Base-by-base conservation (phyloP, 495 filamentous ascomycete species). In the Talaromyces proteolyticus region DNA sequence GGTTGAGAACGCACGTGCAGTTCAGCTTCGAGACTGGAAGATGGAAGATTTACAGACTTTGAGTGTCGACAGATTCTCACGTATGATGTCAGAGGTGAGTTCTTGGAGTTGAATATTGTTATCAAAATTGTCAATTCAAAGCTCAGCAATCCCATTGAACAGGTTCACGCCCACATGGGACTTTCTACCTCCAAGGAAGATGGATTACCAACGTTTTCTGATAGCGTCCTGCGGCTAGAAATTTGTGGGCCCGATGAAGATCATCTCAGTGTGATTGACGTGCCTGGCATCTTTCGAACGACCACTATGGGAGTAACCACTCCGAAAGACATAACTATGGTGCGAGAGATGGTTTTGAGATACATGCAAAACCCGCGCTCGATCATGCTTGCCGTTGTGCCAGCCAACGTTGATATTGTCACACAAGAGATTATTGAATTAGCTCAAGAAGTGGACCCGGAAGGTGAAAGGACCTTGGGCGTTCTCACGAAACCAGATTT, bases 401-500 rank as follows among this genome's bases (percentile, higher is more conserved):
- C 80, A 0, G 80, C 80, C 1, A 84, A 84, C 50, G 80, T 78
- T 21, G 82, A 87, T 53, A 74, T 82, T 42, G 79, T 72, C 2
- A 75, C 74, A 6, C 79, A 88, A 52, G 79, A 82, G 39, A 81
- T 87, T 24, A 55, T 86, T 0, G 60, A 63, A 34, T 62, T 82
- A 34, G 78, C 82, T 0, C 61, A 73, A 12, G 64, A 76, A 43
- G 52, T 57, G 21, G 81, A 86, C 58, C 60, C 60, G 0, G 49
- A 63, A 4, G 76, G 77, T 3, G 47, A 71, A 19, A 68, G 81
- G 16, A 85, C 82, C 0, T 55, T 86, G 3, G 76, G 78, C 5
- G 72, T 86, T 10, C 53, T 85, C 2, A 85, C 81, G 0, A 85
- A 85, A 56, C 80, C 79, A 0, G 81, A 87, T 44, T 57, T 84